phyloP scores from a whole-genome alignment of 2,329 filamentous ascomycete genomes.

The Alternaria sp. region DNA sequence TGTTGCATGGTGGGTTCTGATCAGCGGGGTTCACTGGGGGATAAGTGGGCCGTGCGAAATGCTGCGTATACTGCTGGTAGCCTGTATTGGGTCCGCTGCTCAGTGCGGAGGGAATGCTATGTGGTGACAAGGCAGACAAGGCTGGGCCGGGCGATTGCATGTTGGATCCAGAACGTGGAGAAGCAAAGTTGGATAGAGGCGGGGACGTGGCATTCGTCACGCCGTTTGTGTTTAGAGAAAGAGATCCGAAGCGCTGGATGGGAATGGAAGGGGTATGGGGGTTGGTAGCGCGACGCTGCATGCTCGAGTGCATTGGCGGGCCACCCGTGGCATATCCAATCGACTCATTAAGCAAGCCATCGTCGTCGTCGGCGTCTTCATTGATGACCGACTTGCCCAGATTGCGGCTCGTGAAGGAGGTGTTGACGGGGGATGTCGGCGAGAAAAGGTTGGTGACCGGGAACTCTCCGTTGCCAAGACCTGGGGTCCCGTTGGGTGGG shows the following conservation, averaged over 20 bases:
- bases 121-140: constrained; percentile 51
- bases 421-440: constrained; percentile 75
- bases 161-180: constrained; percentile 57
- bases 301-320: constrained; percentile 53
- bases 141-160: constrained; percentile 57
- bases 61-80: constrained; percentile 63
- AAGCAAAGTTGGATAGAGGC: constrained; percentile 61
- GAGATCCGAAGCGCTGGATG: constrained; percentile 68
- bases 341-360: constrained; percentile 73
- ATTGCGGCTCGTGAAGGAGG: constrained; percentile 67
- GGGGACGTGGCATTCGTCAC: constrained; percentile 58
- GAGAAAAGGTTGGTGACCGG: constrained; percentile 72
- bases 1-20: constrained; percentile 97
- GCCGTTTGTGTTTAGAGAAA: constrained; percentile 72
- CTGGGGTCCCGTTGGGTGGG: constrained; percentile 62
- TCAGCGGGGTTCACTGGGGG: constrained; percentile 93
- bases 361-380: constrained; percentile 73
- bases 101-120: constrained; percentile 66
- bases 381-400: constrained; percentile 75
- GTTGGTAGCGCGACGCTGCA: constrained; percentile 72
- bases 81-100: constrained; percentile 56
- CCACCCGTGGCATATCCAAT: constrained; percentile 77
- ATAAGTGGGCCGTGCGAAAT: constrained; percentile 70
- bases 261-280: constrained; percentile 76
- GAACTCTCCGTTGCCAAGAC: constrained; percentile 64